Evolutionary conservation across 257 asterid species (phyloP).

Genomic region (Plantago elongata): DNA sequence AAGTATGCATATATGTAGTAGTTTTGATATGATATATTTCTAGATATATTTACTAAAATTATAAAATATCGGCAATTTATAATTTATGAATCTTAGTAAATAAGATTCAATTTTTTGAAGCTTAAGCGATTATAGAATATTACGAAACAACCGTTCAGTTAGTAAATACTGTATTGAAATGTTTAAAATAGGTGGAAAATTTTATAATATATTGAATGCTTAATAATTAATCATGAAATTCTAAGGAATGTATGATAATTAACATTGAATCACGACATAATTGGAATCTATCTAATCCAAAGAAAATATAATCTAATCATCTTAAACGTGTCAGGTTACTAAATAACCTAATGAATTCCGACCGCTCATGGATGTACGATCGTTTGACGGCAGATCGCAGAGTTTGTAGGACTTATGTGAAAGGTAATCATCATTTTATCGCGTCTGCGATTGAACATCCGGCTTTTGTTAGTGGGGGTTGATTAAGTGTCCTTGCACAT

Average conservation of each 20-base stretch:
- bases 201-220: neutral
- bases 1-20: too few species aligned
- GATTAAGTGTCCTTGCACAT: neutral
- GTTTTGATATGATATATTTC: too few species aligned
- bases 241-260: neutral
- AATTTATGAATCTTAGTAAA: too few species aligned
- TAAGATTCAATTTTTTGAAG: too few species aligned
- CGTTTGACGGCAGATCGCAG: neutral
- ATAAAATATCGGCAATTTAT: too few species aligned
- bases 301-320: neutral
- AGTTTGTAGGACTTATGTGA: neutral
- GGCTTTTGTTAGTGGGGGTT: neutral
- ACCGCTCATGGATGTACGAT: neutral
- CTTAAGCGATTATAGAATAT: too few species aligned
- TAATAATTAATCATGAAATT: neutral
- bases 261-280: too few species aligned
- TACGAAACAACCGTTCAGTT: too few species aligned
- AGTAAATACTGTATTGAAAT: too few species aligned
- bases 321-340: neutral
- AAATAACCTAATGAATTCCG: neutral
- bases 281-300: neutral
- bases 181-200: neutral
- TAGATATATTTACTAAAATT: too few species aligned
- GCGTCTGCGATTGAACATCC: neutral
- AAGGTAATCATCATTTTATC: neutral